Percentiles rank a stretch among this genome's conserved stretches.
Conservation (phyloP, 2,329 filamentous ascomycete species). For the Arthrobotrys iridis region DNA sequence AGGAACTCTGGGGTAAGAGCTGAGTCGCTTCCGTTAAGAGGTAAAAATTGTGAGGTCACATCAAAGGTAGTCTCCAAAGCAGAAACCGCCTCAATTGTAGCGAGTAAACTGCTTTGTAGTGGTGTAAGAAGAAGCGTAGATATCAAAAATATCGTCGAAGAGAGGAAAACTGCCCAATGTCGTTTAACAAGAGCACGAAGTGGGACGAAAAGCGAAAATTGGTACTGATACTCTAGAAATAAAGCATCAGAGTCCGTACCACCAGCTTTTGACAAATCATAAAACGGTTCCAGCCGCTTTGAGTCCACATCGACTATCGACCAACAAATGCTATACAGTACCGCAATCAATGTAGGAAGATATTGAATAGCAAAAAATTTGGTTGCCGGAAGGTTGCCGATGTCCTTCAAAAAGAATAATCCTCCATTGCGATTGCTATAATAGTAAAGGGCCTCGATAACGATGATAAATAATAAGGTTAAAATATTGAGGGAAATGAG, state of each 20-base stretch:
- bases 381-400: not conserved
- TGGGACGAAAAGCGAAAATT: conserved; percentile 26
- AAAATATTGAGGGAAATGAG: conserved; percentile 67
- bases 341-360: conserved; percentile 36
- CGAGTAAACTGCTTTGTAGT: conserved; percentile 30
- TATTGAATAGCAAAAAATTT: conserved; percentile 40
- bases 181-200: conserved; percentile 16
- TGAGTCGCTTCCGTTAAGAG: conserved; percentile 18
- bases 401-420: conserved; percentile 27
- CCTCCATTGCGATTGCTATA: conserved; percentile 43
- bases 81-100: conserved; percentile 6
- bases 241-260: conserved; percentile 13
- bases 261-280: conserved; percentile 11
- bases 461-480: conserved; percentile 66
- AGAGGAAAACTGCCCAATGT: conserved; percentile 34
- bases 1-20: conserved; percentile 26
- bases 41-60: conserved; percentile 19
- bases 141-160: conserved; percentile 17
- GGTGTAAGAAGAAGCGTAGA: conserved; percentile 7
- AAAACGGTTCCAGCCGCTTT: conserved; percentile 46
- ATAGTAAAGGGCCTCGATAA: conserved; percentile 69
- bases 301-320: conserved; percentile 37
- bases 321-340: conserved; percentile 35
- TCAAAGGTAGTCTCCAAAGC: conserved; percentile 17
- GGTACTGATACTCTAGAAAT: conserved; percentile 39